Evolutionary conservation across 352 stramenopile species (phyloP).

Genomic region (Lagenidium sp.): DNA sequence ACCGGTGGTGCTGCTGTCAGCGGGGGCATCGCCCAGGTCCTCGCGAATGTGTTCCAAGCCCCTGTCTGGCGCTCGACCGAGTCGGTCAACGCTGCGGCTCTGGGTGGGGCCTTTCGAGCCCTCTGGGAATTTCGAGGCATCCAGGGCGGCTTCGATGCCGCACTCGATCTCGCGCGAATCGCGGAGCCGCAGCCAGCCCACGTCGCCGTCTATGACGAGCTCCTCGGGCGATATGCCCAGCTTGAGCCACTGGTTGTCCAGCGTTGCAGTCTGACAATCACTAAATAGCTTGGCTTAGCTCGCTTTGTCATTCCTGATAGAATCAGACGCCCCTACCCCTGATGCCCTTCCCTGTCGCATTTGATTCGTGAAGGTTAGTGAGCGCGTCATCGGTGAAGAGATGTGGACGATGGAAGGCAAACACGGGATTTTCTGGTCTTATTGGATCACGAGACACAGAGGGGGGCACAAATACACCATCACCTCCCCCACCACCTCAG

Average conservation of each 20-base stretch:
- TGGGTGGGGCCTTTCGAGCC: conserved; percentile 16
- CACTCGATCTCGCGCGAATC: conserved; percentile 2
- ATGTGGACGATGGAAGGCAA: too few relatives aligned
- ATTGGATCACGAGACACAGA: too few relatives aligned
- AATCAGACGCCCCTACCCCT: too few relatives aligned
- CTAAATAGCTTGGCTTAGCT: too few relatives aligned
- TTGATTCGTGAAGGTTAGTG: too few relatives aligned
- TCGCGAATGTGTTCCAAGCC: conserved; percentile 22
- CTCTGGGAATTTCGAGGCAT: conserved; percentile 5
- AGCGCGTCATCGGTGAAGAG: too few relatives aligned
- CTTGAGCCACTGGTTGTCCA: conserved; percentile 3
- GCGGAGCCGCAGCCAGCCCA: background rate
- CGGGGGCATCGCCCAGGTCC: conserved; percentile 39
- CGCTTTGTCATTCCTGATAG: too few relatives aligned
- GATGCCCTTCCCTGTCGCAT: too few relatives aligned
- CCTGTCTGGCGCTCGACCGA: conserved; percentile 8
- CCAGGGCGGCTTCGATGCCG: background rate
- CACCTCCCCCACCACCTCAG: too few relatives aligned
- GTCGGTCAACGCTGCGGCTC: conserved; percentile 13
- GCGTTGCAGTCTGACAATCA: too few relatives aligned
- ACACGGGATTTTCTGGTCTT: too few relatives aligned
- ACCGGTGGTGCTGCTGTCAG: conserved; percentile 54
- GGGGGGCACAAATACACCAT: too few relatives aligned
- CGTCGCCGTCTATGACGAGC: background rate
- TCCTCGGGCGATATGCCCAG: conserved; percentile 3